Conservation (phyloP, 768 basidiomycete species). For the Sporobolomyces phaffii region DNA sequence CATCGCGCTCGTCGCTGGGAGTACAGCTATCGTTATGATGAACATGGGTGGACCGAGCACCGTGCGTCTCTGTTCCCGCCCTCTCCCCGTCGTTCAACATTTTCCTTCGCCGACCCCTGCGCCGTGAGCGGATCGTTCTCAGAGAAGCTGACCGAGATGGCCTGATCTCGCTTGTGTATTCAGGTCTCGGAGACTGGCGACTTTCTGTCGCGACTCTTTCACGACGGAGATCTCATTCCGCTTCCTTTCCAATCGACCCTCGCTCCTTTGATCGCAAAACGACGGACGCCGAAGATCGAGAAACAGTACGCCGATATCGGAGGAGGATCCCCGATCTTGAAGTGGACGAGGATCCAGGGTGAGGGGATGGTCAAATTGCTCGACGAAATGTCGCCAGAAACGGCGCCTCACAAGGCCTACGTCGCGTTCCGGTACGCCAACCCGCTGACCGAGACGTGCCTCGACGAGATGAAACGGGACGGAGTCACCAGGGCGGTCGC, state of each 20-base stretch:
- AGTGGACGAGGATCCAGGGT: constrained; percentile 82
- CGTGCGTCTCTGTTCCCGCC: not conserved
- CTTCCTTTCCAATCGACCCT: constrained; percentile 82
- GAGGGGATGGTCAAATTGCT: constrained; percentile 80
- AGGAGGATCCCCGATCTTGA: constrained; percentile 90
- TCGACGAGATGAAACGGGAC: constrained; percentile 76
- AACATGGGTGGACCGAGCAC: constrained; percentile 89
- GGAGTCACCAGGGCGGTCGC: constrained; percentile 88
- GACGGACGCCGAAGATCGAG: constrained; percentile 87
- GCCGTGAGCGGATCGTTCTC: too few species aligned
- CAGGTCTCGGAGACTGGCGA: constrained; percentile 87
- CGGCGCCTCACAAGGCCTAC: constrained; percentile 92
- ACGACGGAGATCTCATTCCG: constrained; percentile 87
- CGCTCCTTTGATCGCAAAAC: constrained; percentile 79
- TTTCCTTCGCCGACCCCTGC: too few species aligned
- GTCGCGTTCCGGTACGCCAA: constrained; percentile 88
- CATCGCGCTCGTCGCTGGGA: too few species aligned
- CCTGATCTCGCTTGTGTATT: not conserved
- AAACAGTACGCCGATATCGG: constrained; percentile 91
- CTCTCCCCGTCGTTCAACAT: not conserved
- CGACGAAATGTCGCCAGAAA: constrained; percentile 87
- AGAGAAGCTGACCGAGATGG: too few species aligned
- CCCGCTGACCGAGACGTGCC: constrained; percentile 76
- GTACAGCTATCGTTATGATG: constrained; percentile 80
- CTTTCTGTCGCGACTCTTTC: constrained; percentile 87